Evolutionary conservation across 129 eudicot genomes (phyloP), one percentile per base, ranked within the genome.

Genomic region (Pittosporum tobira): DNA sequence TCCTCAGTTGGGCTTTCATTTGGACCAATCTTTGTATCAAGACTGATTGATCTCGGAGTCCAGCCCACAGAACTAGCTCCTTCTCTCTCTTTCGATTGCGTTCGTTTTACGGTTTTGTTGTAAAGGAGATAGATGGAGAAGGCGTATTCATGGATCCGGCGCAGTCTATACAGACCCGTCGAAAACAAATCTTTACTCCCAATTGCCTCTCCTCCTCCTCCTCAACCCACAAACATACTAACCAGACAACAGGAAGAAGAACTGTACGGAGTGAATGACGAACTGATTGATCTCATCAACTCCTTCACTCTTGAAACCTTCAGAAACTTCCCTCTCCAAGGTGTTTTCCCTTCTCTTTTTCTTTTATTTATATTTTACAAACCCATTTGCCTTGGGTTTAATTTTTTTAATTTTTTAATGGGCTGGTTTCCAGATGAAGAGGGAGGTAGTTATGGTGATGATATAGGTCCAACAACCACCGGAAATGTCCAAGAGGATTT

Each of bases 301-400:
- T 61, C 98, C 10, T 83, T 91, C 77, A 65, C 84, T 46, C 62
- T 87, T 1, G 98, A 91, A 20, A 80, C 96, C 55, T 91, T 91
- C 75, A 76, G 44, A 66, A 74, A 81, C 62, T 86, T 76, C 69
- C 46, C 82, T 49, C 90, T 91, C 49, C 88, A 71, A 31, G 94
- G 95, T 91, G 54, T 16, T 55, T 28, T n/a, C 9, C 29, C 9
- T 16, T 38, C 28, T 0, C 21, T 51, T 2, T 6, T 59, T 37
- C 27, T n/a, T n/a, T n/a, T n/a, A n/a, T n/a, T n/a, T 44, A 28
- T 16, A 23, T 22, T 10, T 0, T 5, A 16, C 5, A 15, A 10
- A 0, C 5, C 1, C 34, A 4, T 26, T 0, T 27, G 2, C 28
- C 4, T 12, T n/a, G 3, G 4, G 60, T 43, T 15, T 36, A 11